Evolutionary conservation across 2,329 filamentous ascomycete genomes (phyloP), one percentile per base, ranked within the genome.

Genomic region (Xylaria sp.): DNA sequence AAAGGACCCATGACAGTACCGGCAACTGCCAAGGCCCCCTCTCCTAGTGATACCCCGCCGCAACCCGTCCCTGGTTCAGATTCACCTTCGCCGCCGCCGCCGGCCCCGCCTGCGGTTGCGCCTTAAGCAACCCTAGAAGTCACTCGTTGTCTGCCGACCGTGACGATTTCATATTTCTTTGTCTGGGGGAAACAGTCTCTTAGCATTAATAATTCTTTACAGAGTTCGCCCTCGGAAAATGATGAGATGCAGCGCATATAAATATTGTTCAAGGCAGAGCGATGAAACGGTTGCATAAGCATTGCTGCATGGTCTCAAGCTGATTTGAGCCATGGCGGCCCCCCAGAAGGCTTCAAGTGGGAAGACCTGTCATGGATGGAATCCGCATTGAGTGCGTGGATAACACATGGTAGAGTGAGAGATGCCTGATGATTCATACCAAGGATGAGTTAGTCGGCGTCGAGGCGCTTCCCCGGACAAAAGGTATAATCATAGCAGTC

Each of bases 1-100:
- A 75, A 79, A 56, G 76, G 81, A 18, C 85, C 84, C 1, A 85
- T 92, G 72, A 87, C 89, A 69, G 75, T 93, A 13, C 91, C 91
- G 0, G 82, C 65, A 4, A 67, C 69, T 2, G 62, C 62, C 3
- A 68, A 67, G 30, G 63, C 65, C 0, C 67, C 67, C 6, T 58
- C 65, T 7, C 69, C 68, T 1, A 57, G 47, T 0, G 70, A 68
- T 13, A 54, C 63, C 5, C 52, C 65, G 23, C 23, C 23, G 1
- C 65, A 66, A 8, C 55, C 63, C 5, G 34, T 61, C n/a, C 61
- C 67, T 4, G 63, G 59, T 1, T 59, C 64, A 1, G 65, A 61
- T 39, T 62, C 68, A 6, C 68, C 70, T n/a, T 63, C 68, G 13
- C 67, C 70, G 1, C 68, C 65, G 7, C 65, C 69, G 8, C 63